phyloP scores from a whole-genome alignment of 1,284 basidiomycete species.

The Cryptococcus maquisensis region DNA sequence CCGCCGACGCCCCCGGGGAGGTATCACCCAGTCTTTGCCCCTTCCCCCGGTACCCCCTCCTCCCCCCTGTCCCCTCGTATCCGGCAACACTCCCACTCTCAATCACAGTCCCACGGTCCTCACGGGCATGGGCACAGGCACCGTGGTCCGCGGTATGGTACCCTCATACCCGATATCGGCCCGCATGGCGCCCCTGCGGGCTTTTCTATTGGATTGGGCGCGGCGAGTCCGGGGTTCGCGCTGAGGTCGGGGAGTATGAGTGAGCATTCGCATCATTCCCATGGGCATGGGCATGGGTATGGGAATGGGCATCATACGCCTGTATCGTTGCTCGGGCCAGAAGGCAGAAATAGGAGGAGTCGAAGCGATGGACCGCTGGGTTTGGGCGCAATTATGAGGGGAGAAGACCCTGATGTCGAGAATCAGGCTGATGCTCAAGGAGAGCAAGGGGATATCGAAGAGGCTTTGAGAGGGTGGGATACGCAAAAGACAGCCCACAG shows the following conservation, averaged over 20 bases:
- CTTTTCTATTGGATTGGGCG: conserved; percentile 48
- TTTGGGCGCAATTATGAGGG: conserved; percentile 23
- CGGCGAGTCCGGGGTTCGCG: conserved; percentile 48
- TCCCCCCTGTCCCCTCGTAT: conserved; percentile 20
- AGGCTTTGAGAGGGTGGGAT: conserved; percentile 9
- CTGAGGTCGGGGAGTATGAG: conserved; percentile 33
- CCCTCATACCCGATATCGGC: conserved; percentile 45
- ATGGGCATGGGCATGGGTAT: conserved; percentile 6
- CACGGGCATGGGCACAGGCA: conserved; percentile 6
- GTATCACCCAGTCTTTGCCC: background rate
- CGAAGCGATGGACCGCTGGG: conserved; percentile 25
- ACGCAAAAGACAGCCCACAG: background rate
- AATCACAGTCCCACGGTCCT: conserved; percentile 1
- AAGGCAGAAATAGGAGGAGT: conserved; percentile 12
- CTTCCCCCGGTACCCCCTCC: conserved; percentile 9
- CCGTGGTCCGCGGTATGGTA: conserved; percentile 38
- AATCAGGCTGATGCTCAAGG: background rate
- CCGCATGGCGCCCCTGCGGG: conserved; percentile 37
- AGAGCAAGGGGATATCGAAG: conserved; percentile 1
- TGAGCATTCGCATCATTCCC: conserved; percentile 3
- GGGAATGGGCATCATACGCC: too few relatives aligned
- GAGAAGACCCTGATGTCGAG: conserved; percentile 8
- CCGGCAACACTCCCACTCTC: background rate
- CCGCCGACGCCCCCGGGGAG: background rate
- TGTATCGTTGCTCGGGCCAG: too few relatives aligned